These are phyloP conservation scores for Ascochyta viciae-villosae DNA, from an alignment of 2,329 filamentous ascomycete genomes.

Conservation along the genomic window DNA sequence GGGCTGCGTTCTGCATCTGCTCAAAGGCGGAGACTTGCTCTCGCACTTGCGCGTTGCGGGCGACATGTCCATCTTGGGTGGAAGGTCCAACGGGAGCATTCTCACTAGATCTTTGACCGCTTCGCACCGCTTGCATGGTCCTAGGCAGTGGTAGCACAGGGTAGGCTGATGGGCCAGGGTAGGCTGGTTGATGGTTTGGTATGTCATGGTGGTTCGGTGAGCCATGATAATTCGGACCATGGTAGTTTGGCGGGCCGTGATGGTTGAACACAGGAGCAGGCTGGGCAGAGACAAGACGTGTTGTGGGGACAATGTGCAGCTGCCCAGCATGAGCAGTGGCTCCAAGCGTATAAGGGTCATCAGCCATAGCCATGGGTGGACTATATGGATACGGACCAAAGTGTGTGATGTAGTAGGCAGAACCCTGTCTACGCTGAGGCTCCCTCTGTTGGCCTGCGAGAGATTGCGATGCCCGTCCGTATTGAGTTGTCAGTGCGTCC, in stretches of 20 bases:
- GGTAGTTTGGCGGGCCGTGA: neutral
- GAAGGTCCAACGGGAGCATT: conserved; percentile 22
- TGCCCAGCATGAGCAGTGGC: conserved; percentile 5
- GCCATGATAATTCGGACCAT: neutral
- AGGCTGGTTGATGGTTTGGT: too few species aligned
- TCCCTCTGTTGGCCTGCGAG: neutral
- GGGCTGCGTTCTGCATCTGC: conserved; percentile 19
- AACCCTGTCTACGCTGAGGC: neutral
- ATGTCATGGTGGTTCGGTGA: too few species aligned
- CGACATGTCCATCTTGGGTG: neutral
- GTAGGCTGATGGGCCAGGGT: neutral
- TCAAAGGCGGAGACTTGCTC: conserved; percentile 26
- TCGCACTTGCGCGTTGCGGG: conserved; percentile 21
- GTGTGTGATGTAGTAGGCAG: neutral
- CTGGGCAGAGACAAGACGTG: neutral
- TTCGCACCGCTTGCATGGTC: conserved; percentile 7
- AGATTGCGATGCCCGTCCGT: conserved; percentile 7
- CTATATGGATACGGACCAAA: neutral
- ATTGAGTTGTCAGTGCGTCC: conserved; percentile 2
- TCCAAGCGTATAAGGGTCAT: conserved; percentile 14
- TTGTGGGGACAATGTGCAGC: neutral
- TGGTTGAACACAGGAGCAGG: neutral
- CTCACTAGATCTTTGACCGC: conserved; percentile 32
- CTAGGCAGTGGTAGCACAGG: conserved; percentile 6
- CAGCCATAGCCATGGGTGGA: conserved; percentile 9